phyloP scores from a whole-genome alignment of 371 early-diverging fungal species.

The Lichtheimia ornata region DNA sequence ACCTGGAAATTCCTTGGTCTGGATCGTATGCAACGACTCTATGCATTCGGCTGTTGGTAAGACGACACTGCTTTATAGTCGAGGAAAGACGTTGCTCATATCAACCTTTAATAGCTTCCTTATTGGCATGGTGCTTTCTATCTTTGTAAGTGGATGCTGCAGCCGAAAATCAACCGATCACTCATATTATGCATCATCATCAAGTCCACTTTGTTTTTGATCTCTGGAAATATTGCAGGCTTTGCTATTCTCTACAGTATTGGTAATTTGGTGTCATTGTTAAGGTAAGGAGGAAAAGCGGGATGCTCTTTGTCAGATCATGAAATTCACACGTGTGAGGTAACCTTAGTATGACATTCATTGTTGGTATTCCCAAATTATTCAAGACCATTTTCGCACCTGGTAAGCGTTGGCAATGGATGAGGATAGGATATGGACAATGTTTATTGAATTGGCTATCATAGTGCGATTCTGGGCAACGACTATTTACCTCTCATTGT shows the following conservation, averaged over 20 bases:
- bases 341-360: slow-evolving; percentile 75
- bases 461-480: slow-evolving; percentile 48
- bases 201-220: slow-evolving; percentile 72
- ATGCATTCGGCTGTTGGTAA: slow-evolving; percentile 85
- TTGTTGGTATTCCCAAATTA: slow-evolving; percentile 84
- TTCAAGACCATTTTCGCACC: slow-evolving; percentile 85
- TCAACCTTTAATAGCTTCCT: slow-evolving; percentile 53
- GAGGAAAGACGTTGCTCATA: neutral
- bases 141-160: slow-evolving; percentile 56
- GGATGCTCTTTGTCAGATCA: neutral
- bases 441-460: neutral
- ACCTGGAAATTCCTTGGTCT: slow-evolving; percentile 60
- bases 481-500: slow-evolving; percentile 29
- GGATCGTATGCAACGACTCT: slow-evolving; percentile 81
- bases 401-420: slow-evolving; percentile 32
- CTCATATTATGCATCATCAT: too few species aligned
- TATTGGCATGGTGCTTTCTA: slow-evolving; percentile 71
- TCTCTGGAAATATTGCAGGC: slow-evolving; percentile 57
- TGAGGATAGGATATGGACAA: neutral
- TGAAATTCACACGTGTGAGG: neutral
- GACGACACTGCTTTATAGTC: neutral
- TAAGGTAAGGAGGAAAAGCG: slow-evolving; percentile 52
- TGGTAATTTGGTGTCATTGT: slow-evolving; percentile 85
- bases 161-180: neutral
- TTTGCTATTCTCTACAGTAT: slow-evolving; percentile 91